A percentile compares a stretch with the other conserved stretches of the same genome.
These are phyloP conservation scores for Candida neerlandica DNA, from an alignment of 1,139 yeast species.

Conservation along the genomic window DNA sequence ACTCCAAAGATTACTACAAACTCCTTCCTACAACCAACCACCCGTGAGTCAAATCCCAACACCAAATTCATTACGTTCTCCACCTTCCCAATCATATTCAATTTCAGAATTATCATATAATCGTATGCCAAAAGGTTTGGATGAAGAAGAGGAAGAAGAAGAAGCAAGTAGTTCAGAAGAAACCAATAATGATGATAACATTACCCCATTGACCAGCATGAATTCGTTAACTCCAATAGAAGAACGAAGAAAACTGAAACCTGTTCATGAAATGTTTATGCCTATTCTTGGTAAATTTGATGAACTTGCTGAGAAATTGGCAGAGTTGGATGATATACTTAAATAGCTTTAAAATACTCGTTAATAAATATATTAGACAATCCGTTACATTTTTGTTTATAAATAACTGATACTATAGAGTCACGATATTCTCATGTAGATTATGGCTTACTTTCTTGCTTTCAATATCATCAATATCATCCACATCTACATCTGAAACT, in stretches of 20 bases:
- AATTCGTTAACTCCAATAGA: constrained; percentile 29
- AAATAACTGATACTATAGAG: not conserved
- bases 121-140: constrained; percentile 8
- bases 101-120: constrained; percentile 5
- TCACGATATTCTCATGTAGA: too few relatives aligned
- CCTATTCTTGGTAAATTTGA: constrained; percentile 50
- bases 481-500: not conserved
- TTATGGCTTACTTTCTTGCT: too few relatives aligned
- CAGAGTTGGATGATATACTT: constrained; percentile 38
- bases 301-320: constrained; percentile 47
- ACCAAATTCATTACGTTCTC: constrained; percentile 4
- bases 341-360: constrained; percentile 1
- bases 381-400: not conserved
- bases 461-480: too few relatives aligned
- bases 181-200: constrained; percentile 16
- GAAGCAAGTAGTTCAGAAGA: constrained; percentile 9
- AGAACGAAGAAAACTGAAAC: constrained; percentile 33
- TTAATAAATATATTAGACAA: not conserved
- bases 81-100: not conserved
- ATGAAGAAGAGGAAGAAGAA: constrained; percentile 5
- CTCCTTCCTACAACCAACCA: constrained; percentile 7
- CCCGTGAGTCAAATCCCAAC: constrained; percentile 8
- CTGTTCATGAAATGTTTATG: constrained; percentile 49
- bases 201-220: constrained; percentile 45
- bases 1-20: constrained; percentile 1